Evolutionary conservation across 495 filamentous ascomycete genomes (phyloP).

Genomic region (Penicillium roqueforti): DNA sequence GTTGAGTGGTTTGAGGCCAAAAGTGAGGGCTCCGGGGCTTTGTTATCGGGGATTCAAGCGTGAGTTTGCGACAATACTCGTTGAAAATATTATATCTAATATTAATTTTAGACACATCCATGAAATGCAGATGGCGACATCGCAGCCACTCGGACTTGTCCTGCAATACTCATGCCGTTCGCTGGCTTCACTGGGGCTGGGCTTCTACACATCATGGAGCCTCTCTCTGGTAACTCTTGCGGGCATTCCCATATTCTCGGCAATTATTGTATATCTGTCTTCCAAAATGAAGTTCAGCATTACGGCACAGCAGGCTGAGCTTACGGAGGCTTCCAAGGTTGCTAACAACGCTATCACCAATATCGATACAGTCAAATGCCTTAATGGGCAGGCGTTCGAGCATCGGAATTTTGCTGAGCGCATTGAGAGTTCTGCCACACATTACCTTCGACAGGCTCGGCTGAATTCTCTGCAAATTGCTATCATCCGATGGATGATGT

Average conservation of each 20-base stretch:
- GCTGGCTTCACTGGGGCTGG: conserved; percentile 60
- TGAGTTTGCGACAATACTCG: conserved; percentile 35
- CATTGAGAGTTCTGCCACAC: conserved; percentile 55
- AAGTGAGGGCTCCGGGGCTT: conserved; percentile 64
- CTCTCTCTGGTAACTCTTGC: conserved; percentile 79
- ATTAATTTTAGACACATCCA: conserved; percentile 59
- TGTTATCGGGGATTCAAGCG: conserved; percentile 71
- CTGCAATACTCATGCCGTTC: conserved; percentile 58
- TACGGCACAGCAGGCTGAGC: conserved; percentile 61
- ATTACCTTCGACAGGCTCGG: conserved; percentile 64
- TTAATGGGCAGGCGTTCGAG: conserved; percentile 74
- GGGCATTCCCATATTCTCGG: conserved; percentile 63
- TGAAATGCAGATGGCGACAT: conserved; percentile 76
- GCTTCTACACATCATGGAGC: conserved; percentile 76
- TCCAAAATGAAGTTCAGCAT: conserved; percentile 60
- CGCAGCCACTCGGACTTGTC: conserved; percentile 69
- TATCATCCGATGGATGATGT: conserved; percentile 66
- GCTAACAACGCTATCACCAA: conserved; percentile 62
- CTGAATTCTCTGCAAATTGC: conserved; percentile 66
- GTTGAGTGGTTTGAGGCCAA: conserved; percentile 80
- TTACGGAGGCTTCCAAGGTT: conserved; percentile 67
- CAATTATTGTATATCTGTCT: conserved; percentile 56
- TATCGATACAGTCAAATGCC: conserved; percentile 85
- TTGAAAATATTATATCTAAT: background rate
- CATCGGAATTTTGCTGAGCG: conserved; percentile 56